phyloP scores from a whole-genome alignment of 768 basidiomycete species.

The Xanthoconium stramineum region DNA sequence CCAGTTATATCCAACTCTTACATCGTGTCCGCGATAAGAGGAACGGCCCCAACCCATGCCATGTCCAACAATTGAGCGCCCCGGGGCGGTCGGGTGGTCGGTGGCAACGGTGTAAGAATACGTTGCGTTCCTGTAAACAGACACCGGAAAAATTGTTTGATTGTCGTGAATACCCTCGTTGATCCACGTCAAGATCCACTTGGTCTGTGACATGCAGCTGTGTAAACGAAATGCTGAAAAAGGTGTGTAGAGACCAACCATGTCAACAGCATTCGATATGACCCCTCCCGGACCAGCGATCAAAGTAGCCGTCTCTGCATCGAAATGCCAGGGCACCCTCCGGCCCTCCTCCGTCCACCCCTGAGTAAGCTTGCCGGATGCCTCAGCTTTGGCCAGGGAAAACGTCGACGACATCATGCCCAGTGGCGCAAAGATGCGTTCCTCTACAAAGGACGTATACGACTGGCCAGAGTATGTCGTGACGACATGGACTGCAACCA shows the following conservation, averaged over 20 bases:
- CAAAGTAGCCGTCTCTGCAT: constrained; percentile 22
- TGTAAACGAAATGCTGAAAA: too few species aligned
- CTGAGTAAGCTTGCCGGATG: constrained; percentile 32
- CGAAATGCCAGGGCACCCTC: constrained; percentile 34
- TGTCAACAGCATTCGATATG: constrained; percentile 41
- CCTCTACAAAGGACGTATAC: constrained; percentile 39
- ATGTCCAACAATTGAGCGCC: constrained; percentile 35
- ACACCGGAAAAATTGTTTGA: constrained; percentile 31
- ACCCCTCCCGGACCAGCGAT: constrained; percentile 41
- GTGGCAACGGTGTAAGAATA: constrained; percentile 28
- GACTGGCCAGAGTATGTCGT: constrained; percentile 29
- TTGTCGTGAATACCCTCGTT: constrained; percentile 32
- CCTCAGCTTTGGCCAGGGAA: constrained; percentile 30
- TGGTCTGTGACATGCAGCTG: constrained; percentile 24
- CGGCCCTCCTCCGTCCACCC: constrained; percentile 31
- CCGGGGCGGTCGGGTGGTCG: constrained; percentile 6
- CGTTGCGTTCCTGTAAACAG: constrained; percentile 30
- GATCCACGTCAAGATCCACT: constrained; percentile 39
- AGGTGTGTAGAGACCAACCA: constrained; percentile 23
- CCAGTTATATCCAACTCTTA: constrained; percentile 12
- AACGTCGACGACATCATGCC: constrained; percentile 41
- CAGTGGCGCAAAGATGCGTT: constrained; percentile 40
- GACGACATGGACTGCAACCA: constrained; percentile 34
- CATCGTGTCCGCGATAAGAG: constrained; percentile 41
- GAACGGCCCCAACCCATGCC: constrained; percentile 42